These are phyloP conservation scores for Talaromyces sp. DNA, from an alignment of 2,329 filamentous ascomycete genomes.

Conservation along the genomic window DNA sequence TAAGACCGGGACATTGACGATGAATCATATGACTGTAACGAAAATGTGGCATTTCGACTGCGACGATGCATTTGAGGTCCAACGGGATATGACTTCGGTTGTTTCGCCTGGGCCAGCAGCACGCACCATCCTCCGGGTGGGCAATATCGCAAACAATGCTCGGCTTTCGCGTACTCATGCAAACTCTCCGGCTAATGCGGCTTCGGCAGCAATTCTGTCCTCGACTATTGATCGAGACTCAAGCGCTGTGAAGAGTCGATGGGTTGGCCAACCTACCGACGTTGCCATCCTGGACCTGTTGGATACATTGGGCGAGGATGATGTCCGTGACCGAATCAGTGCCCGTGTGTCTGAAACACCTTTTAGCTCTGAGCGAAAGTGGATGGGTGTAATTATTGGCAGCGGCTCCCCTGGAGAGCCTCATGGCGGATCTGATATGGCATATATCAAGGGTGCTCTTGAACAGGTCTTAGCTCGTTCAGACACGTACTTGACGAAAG, in stretches of 20 bases:
- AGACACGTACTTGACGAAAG: conserved; percentile 84
- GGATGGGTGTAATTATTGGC: conserved; percentile 95
- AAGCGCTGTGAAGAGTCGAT: conserved; percentile 76
- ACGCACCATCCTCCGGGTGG: conserved; percentile 80
- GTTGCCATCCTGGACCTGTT: conserved; percentile 94
- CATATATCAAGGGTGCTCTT: conserved; percentile 93
- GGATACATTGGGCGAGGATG: conserved; percentile 87
- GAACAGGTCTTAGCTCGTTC: conserved; percentile 85
- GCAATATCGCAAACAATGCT: conserved; percentile 95
- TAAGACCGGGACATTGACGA: conserved; percentile 94
- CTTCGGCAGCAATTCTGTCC: conserved; percentile 78
- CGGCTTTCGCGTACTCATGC: conserved; percentile 73
- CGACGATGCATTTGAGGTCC: conserved; percentile 58
- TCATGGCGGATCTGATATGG: conserved; percentile 68
- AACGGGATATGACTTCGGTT: conserved; percentile 54
- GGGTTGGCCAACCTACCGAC: conserved; percentile 96
- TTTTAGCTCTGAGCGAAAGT: conserved; percentile 96
- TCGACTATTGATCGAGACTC: conserved; percentile 69
- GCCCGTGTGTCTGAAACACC: conserved; percentile 81
- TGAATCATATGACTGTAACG: conserved; percentile 97
- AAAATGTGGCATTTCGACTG: conserved; percentile 94
- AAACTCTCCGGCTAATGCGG: conserved; percentile 69
- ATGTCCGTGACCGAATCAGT: conserved; percentile 85
- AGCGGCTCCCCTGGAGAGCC: conserved; percentile 53
- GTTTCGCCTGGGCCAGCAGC: conserved; percentile 70